phyloP scores from a whole-genome alignment of 176 grass and related monocot species.

The Cymbopogon citratus region DNA sequence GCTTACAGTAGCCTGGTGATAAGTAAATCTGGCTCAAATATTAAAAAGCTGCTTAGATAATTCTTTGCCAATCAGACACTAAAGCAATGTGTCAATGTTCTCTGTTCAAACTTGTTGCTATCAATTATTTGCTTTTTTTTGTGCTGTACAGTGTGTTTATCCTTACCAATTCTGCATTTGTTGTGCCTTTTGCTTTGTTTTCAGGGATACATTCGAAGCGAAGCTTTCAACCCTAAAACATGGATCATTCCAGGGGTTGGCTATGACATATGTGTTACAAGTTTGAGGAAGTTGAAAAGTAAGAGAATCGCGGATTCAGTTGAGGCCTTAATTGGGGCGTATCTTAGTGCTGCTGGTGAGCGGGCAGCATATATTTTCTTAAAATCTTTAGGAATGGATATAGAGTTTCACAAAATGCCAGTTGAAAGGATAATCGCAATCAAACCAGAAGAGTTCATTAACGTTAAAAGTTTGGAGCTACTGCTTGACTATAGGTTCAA shows the following conservation, averaged over 20 bases:
- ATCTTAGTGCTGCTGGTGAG: conserved; percentile 52
- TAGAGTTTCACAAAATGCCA: conserved; percentile 41
- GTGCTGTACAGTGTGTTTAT: neutral
- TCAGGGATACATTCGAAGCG: conserved; percentile 56
- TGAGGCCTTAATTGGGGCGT: conserved; percentile 67
- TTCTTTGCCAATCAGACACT: neutral
- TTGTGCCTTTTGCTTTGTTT: neutral
- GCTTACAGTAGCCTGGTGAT: neutral
- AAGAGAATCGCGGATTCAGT: conserved; percentile 67
- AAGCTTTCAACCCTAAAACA: conserved; percentile 46
- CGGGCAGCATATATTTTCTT: conserved; percentile 54
- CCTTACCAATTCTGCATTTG: conserved; percentile 1
- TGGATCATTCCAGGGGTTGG: conserved; percentile 57
- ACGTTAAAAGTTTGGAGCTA: conserved; percentile 31
- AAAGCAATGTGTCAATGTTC: neutral
- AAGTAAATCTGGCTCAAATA: neutral
- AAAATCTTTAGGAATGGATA: conserved; percentile 52
- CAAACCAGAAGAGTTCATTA: conserved; percentile 26
- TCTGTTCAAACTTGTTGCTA: neutral
- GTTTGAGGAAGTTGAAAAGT: conserved; percentile 44
- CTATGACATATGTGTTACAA: conserved; percentile 17
- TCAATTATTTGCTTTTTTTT: neutral
- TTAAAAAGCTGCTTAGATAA: neutral
- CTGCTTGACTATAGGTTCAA: conserved; percentile 48
- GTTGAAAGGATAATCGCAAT: conserved; percentile 12